phyloP scores from a whole-genome alignment of 768 basidiomycete species.

The Termitomyces sp. region DNA sequence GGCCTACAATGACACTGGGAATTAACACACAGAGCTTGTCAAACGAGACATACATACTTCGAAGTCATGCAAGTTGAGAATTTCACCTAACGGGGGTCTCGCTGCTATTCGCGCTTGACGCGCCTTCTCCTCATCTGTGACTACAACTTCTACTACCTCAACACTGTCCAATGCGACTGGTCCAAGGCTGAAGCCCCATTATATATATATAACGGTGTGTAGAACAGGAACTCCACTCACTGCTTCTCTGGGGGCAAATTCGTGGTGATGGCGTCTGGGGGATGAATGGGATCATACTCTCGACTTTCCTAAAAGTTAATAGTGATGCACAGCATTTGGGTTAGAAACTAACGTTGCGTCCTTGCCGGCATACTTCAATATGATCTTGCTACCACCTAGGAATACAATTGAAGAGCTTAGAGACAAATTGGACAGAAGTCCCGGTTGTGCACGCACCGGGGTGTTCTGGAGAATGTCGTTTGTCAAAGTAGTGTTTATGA shows the following conservation, averaged over 20 bases:
- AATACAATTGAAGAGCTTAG: conserved; percentile 3
- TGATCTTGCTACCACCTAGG: conserved; percentile 74
- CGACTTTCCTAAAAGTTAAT: conserved; percentile 30
- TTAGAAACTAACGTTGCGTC: conserved; percentile 68
- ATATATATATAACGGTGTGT: conserved; percentile 1
- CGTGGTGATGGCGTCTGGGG: conserved; percentile 71
- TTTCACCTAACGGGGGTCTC: conserved; percentile 69
- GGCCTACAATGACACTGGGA: conserved; percentile 39
- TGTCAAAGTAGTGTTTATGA: not conserved
- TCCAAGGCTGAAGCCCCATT: conserved; percentile 45
- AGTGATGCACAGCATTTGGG: not conserved
- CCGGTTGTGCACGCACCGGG: conserved; percentile 44
- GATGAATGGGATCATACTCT: conserved; percentile 88
- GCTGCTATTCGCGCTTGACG: conserved; percentile 55
- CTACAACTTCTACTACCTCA: conserved; percentile 51
- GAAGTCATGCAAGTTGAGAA: conserved; percentile 91
- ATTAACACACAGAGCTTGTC: not conserved
- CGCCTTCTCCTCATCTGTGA: conserved; percentile 67
- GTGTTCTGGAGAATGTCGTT: conserved; percentile 38
- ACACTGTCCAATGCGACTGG: conserved; percentile 65
- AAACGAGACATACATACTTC: conserved; percentile 45
- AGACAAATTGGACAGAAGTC: not conserved
- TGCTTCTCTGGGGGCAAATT: conserved; percentile 84
- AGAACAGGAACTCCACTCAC: conserved; percentile 29
- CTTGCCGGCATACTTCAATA: conserved; percentile 84